Evolutionary conservation across 176 grass and related monocot genomes (phyloP), one percentile per base, ranked within the genome.

Genomic region (Microstegium vimineum): DNA sequence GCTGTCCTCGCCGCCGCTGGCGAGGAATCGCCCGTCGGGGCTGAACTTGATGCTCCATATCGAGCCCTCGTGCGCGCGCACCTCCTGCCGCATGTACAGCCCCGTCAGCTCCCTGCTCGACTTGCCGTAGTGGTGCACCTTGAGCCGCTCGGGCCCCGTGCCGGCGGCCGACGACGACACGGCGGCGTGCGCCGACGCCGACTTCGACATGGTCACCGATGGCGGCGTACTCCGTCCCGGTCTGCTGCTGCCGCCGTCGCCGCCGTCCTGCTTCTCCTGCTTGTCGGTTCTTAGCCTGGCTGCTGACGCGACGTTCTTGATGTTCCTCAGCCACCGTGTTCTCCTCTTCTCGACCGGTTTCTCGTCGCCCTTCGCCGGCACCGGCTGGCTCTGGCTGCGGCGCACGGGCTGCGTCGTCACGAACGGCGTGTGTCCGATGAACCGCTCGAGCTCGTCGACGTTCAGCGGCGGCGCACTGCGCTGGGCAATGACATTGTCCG

Each of bases 21-120:
- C 95, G 28, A 98, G 85, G 71, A 76, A 73, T 13, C 60, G 77
- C 25, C 82, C 90, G 66, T 94, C 88, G 2, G 72, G 31, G 85
- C 95, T 94, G 75, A 98, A 98, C 38, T 91, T 91, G 68, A 98
- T 94, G 62, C 82, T 83, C 95, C 95, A 98, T 14, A 98, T 98
- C 1, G 95, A 83, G 22, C 95, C 95, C 78, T 98, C 88, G 49
- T 98, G 95, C 15, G 90, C 92, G 22, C 84, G 85, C 34, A 98
- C 40, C 71, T 94, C 92, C 81, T 98, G 95, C 85, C 79, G 82
- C 81, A 94, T 80, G 90, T 91, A 93, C 76, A 93, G 72, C 45
- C 90, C 92, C 8, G 95, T 98, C 8, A 98, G 87, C 71, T 98
- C 95, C 70, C 86, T 88, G 82, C 77, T 73, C 4, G 92, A 88